These are phyloP conservation scores for Bipolaris oryzae DNA, from an alignment of 2,329 filamentous ascomycete genomes.

Conservation along the genomic window DNA sequence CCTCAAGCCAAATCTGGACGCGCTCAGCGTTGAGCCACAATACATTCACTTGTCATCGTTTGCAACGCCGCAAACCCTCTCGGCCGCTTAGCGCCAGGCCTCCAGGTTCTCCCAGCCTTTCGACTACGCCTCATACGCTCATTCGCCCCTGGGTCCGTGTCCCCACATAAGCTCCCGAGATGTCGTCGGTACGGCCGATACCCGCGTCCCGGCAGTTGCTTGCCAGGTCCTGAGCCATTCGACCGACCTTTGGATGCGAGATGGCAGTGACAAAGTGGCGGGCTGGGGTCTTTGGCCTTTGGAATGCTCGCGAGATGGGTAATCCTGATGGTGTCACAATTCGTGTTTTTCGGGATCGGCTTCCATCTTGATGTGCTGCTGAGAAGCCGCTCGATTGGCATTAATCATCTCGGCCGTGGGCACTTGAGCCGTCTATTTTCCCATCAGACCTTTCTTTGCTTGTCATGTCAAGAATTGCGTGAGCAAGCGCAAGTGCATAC, in stretches of 20 bases:
- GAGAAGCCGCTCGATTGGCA: neutral
- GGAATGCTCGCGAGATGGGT: neutral
- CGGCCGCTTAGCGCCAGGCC: constrained; percentile 1
- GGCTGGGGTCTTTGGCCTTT: neutral
- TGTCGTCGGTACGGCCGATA: neutral
- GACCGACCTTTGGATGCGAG: neutral
- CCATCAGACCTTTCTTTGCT: neutral
- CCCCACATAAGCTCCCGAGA: neutral
- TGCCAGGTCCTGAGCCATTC: neutral
- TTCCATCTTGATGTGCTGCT: too few species aligned
- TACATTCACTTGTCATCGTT: neutral
- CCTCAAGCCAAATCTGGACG: neutral
- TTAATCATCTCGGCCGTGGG: neutral
- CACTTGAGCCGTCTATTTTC: neutral
- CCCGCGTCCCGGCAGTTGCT: neutral
- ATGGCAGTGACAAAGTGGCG: neutral
- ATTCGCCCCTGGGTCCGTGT: neutral
- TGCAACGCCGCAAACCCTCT: neutral
- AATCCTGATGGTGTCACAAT: neutral
- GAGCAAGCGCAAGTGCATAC: neutral
- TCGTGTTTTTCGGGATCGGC: too few species aligned
- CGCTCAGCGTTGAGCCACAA: neutral
- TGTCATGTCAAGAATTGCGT: neutral
- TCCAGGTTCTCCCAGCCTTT: neutral
- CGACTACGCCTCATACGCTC: neutral